Evolutionary conservation across 164 flowering plant genomes (phyloP).

Genomic region (Cinnamomum micranthum): DNA sequence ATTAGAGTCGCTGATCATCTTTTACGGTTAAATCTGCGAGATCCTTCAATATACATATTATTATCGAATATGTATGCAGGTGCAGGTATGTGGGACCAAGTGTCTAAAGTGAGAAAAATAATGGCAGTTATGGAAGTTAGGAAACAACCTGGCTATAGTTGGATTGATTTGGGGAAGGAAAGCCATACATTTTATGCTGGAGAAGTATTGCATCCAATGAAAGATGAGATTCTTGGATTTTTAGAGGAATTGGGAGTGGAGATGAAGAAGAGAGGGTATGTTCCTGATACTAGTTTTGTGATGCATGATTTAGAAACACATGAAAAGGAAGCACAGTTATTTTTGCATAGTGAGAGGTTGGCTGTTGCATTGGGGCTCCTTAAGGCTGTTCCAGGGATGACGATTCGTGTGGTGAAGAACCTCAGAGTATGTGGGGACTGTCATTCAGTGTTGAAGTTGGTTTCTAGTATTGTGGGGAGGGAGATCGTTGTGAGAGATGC

Average conservation of each 20-base stretch:
- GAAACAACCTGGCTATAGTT: constrained; percentile 74
- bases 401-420: constrained; percentile 62
- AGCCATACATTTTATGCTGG: constrained; percentile 70
- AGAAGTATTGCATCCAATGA: constrained; percentile 50
- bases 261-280: constrained; percentile 77
- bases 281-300: constrained; percentile 67
- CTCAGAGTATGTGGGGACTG: constrained; percentile 80
- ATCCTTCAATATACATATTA: constrained; percentile 62
- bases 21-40: constrained; percentile 42
- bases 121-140: constrained; percentile 46
- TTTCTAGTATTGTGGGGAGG: constrained; percentile 40
- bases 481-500: constrained; percentile 74
- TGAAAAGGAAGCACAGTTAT: constrained; percentile 66
- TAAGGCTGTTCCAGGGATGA: constrained; percentile 53
- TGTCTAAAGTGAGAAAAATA: constrained; percentile 50
- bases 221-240: constrained; percentile 49
- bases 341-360: constrained; percentile 78
- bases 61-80: constrained; percentile 72
- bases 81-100: constrained; percentile 59
- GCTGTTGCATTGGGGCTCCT: constrained; percentile 81
- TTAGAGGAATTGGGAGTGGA: constrained; percentile 49
- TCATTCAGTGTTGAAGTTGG: constrained; percentile 56
- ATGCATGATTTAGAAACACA: constrained; percentile 68
- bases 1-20: constrained; percentile 55
- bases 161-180: constrained; percentile 60